These are phyloP conservation scores for Fraxinus excelsior DNA, from an alignment of 257 asterid species.

Conservation along the genomic window DNA sequence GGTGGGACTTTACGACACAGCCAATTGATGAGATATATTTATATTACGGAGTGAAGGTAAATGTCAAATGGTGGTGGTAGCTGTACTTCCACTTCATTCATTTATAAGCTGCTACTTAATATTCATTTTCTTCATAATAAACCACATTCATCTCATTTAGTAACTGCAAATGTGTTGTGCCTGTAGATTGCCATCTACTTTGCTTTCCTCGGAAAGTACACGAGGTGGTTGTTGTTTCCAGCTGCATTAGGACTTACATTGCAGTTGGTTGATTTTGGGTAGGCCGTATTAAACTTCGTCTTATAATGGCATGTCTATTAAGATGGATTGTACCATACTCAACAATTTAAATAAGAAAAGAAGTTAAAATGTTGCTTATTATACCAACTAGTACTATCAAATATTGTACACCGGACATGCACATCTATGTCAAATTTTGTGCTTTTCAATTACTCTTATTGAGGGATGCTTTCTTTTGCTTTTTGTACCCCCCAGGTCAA, in stretches of 20 bases:
- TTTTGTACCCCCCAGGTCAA: constrained; percentile 47
- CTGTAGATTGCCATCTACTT: constrained; percentile 87
- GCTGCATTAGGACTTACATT: constrained; percentile 76
- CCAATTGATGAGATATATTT: constrained; percentile 92
- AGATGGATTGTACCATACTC: neutral
- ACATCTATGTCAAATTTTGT: neutral
- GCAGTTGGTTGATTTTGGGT: constrained; percentile 90
- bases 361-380: neutral
- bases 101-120: neutral
- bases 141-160: constrained; percentile 1
- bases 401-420: neutral
- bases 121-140: constrained; percentile 20
- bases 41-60: constrained; percentile 87
- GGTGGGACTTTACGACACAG: constrained; percentile 79
- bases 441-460: neutral
- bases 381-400: neutral
- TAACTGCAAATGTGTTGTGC: constrained; percentile 1
- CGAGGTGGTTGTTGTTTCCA: constrained; percentile 92
- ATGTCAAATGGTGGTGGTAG: neutral
- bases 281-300: constrained; percentile 29
- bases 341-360: neutral
- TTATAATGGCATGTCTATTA: neutral
- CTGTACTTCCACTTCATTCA: neutral
- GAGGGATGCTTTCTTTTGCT: constrained; percentile 3
- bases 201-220: constrained; percentile 89